Base-by-base conservation (phyloP, 2,329 filamentous ascomycete genomes). In the Elsinoe arachidis region DNA sequence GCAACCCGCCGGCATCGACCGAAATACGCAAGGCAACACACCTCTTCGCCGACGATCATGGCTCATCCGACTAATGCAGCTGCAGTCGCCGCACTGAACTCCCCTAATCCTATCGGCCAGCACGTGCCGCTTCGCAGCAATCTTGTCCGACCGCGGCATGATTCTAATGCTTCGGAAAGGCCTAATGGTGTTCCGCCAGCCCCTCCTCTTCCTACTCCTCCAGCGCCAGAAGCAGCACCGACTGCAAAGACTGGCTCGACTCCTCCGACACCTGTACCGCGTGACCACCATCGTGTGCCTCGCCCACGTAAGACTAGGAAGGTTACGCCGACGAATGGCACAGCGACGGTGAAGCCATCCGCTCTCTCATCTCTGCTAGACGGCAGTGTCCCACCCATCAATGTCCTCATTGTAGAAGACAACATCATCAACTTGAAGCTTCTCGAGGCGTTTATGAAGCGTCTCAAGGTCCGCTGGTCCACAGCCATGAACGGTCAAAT, bases 391-490 rank as follows among this genome's bases (percentile, higher is more conserved):
- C 93, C 93, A 6, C 92, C 93, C 1, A 97, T 99, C 74, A 97
- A 95, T 65, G 91, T 97, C 6, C 78, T 99, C 43, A 96, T 99
- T 60, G 93, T 99, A 12, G 93, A 99, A 75, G 93, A 99, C 74
- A 99, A 99, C 71, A 90, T 93, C 62, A 97, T 99, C 79, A 99
- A 97, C 68, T 77, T 97, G 63, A 88, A 90, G 67, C 83, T 99
- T 9, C 77, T 99, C 35, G 92, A 96, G 68, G 90, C 91, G 1
- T 95, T 99, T 67, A 92, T 97, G 78, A 96, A 96, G 74, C 81
- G 90, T 51, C 79, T 99, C 52, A 96, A 96, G 68, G 93, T 99
- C 5, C 83, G 93, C 34, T 97, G 92, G 90, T 87, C 93, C 72
- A 95, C 90, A n/a, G 93, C 93, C 37, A 90, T 95, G 80, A 96